Conservation (phyloP, 2,329 filamentous ascomycete genomes). For the Zasmidium citrigriseum region DNA sequence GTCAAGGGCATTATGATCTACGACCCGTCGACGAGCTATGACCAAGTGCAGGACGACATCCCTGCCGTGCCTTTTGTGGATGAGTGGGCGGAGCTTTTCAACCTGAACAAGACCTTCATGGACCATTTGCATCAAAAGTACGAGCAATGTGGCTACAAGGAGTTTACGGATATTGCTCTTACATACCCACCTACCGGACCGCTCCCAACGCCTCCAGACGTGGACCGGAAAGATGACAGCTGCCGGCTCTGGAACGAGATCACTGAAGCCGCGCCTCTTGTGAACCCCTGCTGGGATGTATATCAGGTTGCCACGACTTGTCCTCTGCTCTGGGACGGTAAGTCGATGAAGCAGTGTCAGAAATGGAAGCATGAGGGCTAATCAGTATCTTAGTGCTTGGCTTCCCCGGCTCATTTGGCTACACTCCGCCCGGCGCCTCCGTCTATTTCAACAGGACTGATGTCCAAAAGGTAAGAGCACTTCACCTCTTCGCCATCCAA, state of each 20-base stretch:
- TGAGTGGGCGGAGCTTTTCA: slow-evolving; percentile 61
- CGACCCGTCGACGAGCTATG: slow-evolving; percentile 64
- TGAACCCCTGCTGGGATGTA: slow-evolving; percentile 79
- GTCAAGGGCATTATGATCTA: slow-evolving; percentile 71
- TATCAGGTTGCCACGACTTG: slow-evolving; percentile 75
- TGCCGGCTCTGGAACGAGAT: slow-evolving; percentile 57
- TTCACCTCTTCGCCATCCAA: too few species aligned
- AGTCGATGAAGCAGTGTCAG: too few species aligned
- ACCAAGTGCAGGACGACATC: slow-evolving; percentile 52
- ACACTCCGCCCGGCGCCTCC: slow-evolving; percentile 61
- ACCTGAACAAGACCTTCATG: slow-evolving; percentile 62
- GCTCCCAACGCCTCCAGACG: slow-evolving; percentile 56
- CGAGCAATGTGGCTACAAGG: slow-evolving; percentile 62
- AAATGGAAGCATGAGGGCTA: too few species aligned
- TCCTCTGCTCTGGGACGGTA: slow-evolving; percentile 68
- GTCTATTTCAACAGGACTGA: slow-evolving; percentile 48
- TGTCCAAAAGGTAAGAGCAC: too few species aligned
- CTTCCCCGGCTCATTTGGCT: slow-evolving; percentile 65
- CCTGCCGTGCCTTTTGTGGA: slow-evolving; percentile 62
- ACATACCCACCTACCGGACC: slow-evolving; percentile 67
- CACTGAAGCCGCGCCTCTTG: slow-evolving; percentile 51
- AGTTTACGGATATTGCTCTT: slow-evolving; percentile 62
- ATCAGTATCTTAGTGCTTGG: too few species aligned
- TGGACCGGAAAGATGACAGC: slow-evolving; percentile 42
- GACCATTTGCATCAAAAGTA: slow-evolving; percentile 51